phyloP scores from a whole-genome alignment of 805 yeast genomes.

The Saccharomycopsis fermentans region DNA sequence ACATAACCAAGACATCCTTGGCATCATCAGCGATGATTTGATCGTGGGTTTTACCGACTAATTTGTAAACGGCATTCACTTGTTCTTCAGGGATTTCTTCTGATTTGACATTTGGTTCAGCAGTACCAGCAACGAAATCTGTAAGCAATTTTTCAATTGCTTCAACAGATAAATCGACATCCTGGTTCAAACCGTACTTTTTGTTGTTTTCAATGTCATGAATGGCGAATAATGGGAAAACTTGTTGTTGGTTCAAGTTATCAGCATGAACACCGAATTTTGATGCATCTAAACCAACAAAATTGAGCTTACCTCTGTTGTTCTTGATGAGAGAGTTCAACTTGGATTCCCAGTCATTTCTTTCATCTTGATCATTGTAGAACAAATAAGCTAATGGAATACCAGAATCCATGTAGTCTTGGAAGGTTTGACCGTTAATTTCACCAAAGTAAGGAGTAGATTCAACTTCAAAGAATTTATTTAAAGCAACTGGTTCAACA shows the following conservation, averaged over 20 bases:
- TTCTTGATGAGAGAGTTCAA: slow-evolving; percentile 60
- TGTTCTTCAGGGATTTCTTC: slow-evolving; percentile 81
- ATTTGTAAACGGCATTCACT: slow-evolving; percentile 59
- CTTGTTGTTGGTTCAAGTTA: slow-evolving; percentile 71
- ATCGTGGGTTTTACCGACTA: slow-evolving; percentile 80
- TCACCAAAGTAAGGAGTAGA: slow-evolving; percentile 81
- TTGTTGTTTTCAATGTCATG: slow-evolving; percentile 60
- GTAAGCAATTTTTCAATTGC: slow-evolving; percentile 54
- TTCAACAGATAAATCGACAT: slow-evolving; percentile 36
- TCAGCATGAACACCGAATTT: slow-evolving; percentile 80
- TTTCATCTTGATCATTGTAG: slow-evolving; percentile 60
- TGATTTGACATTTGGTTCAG: slow-evolving; percentile 68
- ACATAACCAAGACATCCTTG: slow-evolving; percentile 76
- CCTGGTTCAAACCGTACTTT: slow-evolving; percentile 73
- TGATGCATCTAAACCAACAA: slow-evolving; percentile 80
- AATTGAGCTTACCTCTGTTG: slow-evolving; percentile 70
- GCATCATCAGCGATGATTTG: slow-evolving; percentile 44
- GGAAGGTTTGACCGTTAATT: slow-evolving; percentile 70
- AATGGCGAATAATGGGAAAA: slow-evolving; percentile 84
- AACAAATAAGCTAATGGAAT: slow-evolving; percentile 84
- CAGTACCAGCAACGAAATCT: slow-evolving; percentile 51
- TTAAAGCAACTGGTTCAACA: slow-evolving; percentile 30
- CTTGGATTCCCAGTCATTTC: slow-evolving; percentile 40
- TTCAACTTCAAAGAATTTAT: slow-evolving; percentile 47
- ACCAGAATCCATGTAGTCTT: slow-evolving; percentile 57